phyloP scores from a whole-genome alignment of 2,329 filamentous ascomycete species.

The Penicillium janthinellum region DNA sequence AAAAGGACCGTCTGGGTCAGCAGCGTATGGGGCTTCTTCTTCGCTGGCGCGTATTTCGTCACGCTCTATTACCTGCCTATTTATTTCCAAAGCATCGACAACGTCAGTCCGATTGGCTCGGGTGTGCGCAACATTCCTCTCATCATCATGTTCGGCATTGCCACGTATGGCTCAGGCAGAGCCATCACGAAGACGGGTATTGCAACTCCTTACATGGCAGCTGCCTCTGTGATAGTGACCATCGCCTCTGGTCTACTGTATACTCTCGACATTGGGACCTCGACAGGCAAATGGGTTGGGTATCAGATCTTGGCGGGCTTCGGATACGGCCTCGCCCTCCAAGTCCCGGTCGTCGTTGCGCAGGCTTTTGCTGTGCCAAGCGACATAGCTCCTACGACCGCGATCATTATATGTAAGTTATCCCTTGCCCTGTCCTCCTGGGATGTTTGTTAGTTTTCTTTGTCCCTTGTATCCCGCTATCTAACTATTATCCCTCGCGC shows the following conservation, averaged over 20 bases:
- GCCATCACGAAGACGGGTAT: constrained; percentile 30
- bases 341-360: constrained; percentile 1
- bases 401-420: background rate
- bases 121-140: constrained; percentile 49
- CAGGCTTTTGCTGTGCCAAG: background rate
- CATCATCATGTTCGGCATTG: constrained; percentile 37
- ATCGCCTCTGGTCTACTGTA: constrained; percentile 38
- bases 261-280: constrained; percentile 33
- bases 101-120: constrained; percentile 35
- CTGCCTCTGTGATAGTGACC: constrained; percentile 27
- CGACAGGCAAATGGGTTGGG: constrained; percentile 39
- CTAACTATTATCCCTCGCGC: background rate
- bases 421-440: background rate
- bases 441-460: constrained; percentile 18
- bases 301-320: constrained; percentile 35
- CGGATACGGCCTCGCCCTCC: background rate
- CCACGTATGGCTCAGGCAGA: constrained; percentile 30
- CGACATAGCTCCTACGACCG: background rate
- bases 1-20: constrained; percentile 38
- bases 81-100: constrained; percentile 49
- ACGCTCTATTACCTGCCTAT: constrained; percentile 52
- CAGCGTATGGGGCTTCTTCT: constrained; percentile 41
- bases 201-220: constrained; percentile 29
- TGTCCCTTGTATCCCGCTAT: background rate
- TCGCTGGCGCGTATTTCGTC: constrained; percentile 39